phyloP scores from a whole-genome alignment of 2,329 filamentous ascomycete genomes.

The Leptodontidium sp. region DNA sequence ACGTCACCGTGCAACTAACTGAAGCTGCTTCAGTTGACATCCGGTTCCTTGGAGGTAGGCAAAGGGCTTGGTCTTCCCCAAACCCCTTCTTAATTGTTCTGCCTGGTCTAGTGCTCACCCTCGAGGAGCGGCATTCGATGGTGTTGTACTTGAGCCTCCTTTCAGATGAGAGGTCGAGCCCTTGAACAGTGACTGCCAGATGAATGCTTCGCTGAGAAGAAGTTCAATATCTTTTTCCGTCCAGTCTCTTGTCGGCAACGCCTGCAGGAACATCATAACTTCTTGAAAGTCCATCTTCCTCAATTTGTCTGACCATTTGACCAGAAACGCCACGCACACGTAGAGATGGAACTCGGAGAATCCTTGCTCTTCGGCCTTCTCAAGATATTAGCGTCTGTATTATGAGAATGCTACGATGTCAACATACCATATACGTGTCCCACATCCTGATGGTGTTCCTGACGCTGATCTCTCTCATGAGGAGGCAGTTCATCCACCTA shows the following conservation, averaged over 20 bases:
- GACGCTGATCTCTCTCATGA: constrained; percentile 97
- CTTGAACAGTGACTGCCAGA: constrained; percentile 98
- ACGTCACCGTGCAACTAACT: background rate
- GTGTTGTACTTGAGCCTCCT: constrained; percentile 51
- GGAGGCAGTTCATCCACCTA: constrained; percentile 98
- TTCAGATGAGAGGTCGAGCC: constrained; percentile 90
- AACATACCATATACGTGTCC: constrained; percentile 94
- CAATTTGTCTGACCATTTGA: constrained; percentile 97
- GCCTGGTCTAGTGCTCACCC: background rate
- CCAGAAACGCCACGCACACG: constrained; percentile 95
- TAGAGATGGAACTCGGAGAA: constrained; percentile 99
- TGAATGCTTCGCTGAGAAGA: constrained; percentile 93
- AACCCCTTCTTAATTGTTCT: background rate
- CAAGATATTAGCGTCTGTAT: constrained; percentile 23
- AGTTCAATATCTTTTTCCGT: constrained; percentile 98
- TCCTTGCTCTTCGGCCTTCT: constrained; percentile 93
- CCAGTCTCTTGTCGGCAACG: constrained; percentile 90
- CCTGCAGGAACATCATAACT: constrained; percentile 99
- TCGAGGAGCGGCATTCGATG: constrained; percentile 39
- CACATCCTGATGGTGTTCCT: constrained; percentile 98
- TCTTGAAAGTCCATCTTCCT: constrained; percentile 98
- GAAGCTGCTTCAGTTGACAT: background rate
- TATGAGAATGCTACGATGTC: background rate
- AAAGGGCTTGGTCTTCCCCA: background rate
- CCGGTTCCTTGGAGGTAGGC: background rate